Base-by-base conservation (phyloP, 108 stramenopile genomes). In the Cyclotella distinguenda region DNA sequence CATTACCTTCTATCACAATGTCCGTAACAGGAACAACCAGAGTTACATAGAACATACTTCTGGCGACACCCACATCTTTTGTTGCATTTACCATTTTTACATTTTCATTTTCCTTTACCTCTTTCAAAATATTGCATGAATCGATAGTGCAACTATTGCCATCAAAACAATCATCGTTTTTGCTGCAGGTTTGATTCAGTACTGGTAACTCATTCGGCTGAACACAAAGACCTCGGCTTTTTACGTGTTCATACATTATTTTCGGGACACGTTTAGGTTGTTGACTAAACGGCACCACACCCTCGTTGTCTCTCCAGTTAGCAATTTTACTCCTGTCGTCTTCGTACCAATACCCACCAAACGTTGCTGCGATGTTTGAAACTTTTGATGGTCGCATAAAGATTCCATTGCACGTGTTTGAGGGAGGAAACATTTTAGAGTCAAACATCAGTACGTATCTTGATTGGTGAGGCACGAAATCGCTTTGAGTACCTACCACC, bases 71-170 rank as follows among this genome's bases (percentile, higher is more conserved):
- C n/a, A n/a, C n/a, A n/a, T n/a, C n/a, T n/a, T n/a, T n/a, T n/a
- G n/a, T n/a, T n/a, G n/a, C n/a, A n/a, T n/a, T n/a, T n/a, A n/a
- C n/a, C n/a, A n/a, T n/a, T n/a, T n/a, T n/a, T n/a, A n/a, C n/a
- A n/a, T n/a, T n/a, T n/a, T n/a, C n/a, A n/a, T n/a, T n/a, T n/a
- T n/a, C n/a, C n/a, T n/a, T n/a, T n/a, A n/a, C n/a, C n/a, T n/a
- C n/a, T n/a, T n/a, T 48, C 2, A 19, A 27, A 23, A 38, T 4
- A 35, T 1, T 44, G 22, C 66, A 68, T 6, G 54, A 45, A 36
- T 68, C 66, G 6, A 58, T 18, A 0, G 66, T 45, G 58, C 66
- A 68, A 13, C 55, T 46, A 43, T 68, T 68, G 3, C 66, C 56
- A 45, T 68, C 66, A 12, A 32, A 6, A 21, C 66, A 68, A 25